Evolutionary conservation across 495 filamentous ascomycete genomes (phyloP).

Genomic region (Neurospora discreta): DNA sequence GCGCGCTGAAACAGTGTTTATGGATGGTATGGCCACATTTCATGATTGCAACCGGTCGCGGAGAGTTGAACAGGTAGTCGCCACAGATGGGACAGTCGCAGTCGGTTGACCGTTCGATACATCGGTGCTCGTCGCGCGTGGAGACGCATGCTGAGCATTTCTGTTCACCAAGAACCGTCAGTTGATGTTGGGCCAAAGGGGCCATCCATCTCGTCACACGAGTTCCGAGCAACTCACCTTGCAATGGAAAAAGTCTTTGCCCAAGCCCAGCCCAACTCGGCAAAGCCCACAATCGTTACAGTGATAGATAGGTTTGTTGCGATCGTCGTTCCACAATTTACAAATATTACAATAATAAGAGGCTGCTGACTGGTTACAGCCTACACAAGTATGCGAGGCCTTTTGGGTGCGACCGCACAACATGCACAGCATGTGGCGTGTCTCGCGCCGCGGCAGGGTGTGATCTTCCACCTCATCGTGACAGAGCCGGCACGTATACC

Average conservation of each 20-base stretch:
- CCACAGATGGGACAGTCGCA: constrained; percentile 98
- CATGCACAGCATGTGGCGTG: constrained; percentile 98
- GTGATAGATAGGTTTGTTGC: constrained; percentile 88
- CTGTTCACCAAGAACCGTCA: constrained; percentile 28
- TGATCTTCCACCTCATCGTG: constrained; percentile 85
- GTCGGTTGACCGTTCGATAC: constrained; percentile 87
- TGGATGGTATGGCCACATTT: constrained; percentile 95
- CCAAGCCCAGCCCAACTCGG: constrained; percentile 77
- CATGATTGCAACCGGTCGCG: constrained; percentile 83
- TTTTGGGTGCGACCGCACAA: constrained; percentile 78
- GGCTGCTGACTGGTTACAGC: constrained; percentile 68
- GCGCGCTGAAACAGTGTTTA: constrained; percentile 68
- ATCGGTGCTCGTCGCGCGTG: constrained; percentile 72
- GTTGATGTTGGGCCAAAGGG: not conserved
- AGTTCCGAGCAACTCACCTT: constrained; percentile 48
- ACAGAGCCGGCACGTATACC: constrained; percentile 94
- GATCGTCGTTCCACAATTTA: constrained; percentile 94
- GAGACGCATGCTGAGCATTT: constrained; percentile 87
- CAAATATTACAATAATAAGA: constrained; percentile 91
- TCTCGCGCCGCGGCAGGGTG: constrained; percentile 65
- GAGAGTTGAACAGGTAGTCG: constrained; percentile 95
- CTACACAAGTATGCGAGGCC: constrained; percentile 62
- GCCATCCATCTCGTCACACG: not conserved
- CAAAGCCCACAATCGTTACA: constrained; percentile 96
- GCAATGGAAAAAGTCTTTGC: constrained; percentile 97